Evolutionary conservation across 1,139 yeast genomes (phyloP).

Genomic region (Sugiyamaella pinicola): DNA sequence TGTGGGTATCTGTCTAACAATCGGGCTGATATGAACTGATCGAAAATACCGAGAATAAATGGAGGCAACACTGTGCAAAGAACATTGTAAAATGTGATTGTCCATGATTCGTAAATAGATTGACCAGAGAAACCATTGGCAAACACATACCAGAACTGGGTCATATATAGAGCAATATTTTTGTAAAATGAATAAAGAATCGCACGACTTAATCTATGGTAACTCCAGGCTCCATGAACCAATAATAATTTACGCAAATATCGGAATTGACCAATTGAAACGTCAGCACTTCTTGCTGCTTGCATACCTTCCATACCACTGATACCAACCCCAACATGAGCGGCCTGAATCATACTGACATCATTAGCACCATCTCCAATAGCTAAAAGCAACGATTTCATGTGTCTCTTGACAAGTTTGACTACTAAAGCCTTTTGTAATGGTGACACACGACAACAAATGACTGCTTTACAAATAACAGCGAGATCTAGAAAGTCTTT

Average conservation of each 20-base stretch:
- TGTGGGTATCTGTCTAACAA: constrained; percentile 90
- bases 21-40: constrained; percentile 91
- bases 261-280: constrained; percentile 94
- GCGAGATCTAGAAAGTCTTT: constrained; percentile 79
- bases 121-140: constrained; percentile 93
- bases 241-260: constrained; percentile 77
- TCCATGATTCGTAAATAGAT: constrained; percentile 96
- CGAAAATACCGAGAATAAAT: constrained; percentile 93
- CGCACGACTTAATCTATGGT: constrained; percentile 89
- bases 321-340: constrained; percentile 97
- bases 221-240: constrained; percentile 98
- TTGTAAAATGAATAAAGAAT: constrained; percentile 94
- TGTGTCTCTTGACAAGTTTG: constrained; percentile 75
- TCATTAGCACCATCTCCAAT: constrained; percentile 99
- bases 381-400: constrained; percentile 78
- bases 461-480: constrained; percentile 87
- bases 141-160: constrained; percentile 97
- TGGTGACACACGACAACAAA: constrained; percentile 97
- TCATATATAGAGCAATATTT: constrained; percentile 92
- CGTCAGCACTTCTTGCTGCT: constrained; percentile 97
- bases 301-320: constrained; percentile 99
- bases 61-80: constrained; percentile 95
- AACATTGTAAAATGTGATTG: constrained; percentile 94
- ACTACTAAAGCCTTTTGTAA: constrained; percentile 96
- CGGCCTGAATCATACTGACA: constrained; percentile 98